Base-by-base conservation (phyloP, 129 eudicot genomes). In the Tagetes erecta region DNA sequence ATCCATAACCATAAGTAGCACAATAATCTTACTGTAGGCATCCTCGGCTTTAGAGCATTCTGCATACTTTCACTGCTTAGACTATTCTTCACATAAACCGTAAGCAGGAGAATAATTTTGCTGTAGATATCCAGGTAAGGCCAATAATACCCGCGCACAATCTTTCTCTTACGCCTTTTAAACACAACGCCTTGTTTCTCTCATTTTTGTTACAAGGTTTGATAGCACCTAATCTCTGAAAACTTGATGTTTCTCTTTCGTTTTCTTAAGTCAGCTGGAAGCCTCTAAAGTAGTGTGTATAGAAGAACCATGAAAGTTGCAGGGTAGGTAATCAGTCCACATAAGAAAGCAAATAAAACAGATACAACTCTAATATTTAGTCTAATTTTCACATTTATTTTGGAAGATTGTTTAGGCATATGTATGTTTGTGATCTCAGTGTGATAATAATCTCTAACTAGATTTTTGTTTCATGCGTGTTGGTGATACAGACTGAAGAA, bases 401-500 rank as follows among this genome's bases (percentile, higher is more conserved):
- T 56, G 47, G 27, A n/a, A 10, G 57, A 14, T 38, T 34, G 44
- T 62, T 39, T 42, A 34, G 62, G 62, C 1, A 14, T 51, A 75
- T 70, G 77, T 39, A 69, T 70, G 64, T 53, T 62, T 5, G 34
- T 74, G 33, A 50, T 37, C 34, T 67, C 76, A 45, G 11, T 7
- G 34, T 8, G 50, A 33, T 62, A 27, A 49, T 57, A 58, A 58
- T 60, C 73, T 81, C 84, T 87, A 57, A 83, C 49, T 20, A 38
- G 39, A 72, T 58, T 62, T 71, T 51, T 78, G 68, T 75, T 53
- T 72, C 58, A 49, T 82, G 74, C 62, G 79, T 81, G 52, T 52
- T 77, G 83, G 57, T 80, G 50, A 64, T 77, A 80, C 91, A 94
- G 99, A 89, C 96, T 20, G 99, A 91, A 78, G 99, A 92, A 53